Percentiles rank a stretch among this genome's conserved stretches.
These are phyloP conservation scores for Lentinula boryana DNA, from an alignment of 768 basidiomycete species.

Conservation along the genomic window DNA sequence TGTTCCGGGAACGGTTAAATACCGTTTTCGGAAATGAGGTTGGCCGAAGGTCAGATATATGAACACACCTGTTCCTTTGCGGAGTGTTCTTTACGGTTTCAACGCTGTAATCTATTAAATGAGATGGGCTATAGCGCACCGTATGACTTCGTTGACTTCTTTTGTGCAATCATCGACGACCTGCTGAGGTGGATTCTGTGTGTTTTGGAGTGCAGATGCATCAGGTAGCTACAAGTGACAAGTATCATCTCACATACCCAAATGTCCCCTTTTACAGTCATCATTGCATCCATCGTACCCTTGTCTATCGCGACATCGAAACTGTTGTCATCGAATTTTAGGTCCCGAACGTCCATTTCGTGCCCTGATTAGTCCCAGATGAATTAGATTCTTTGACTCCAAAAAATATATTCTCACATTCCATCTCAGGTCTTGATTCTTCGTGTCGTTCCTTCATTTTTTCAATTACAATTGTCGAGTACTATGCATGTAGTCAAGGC, in stretches of 20 bases:
- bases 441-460: constrained; percentile 61
- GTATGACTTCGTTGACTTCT: constrained; percentile 72
- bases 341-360: constrained; percentile 75
- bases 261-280: constrained; percentile 75
- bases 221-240: too few relatives aligned
- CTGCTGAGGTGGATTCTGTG: constrained; percentile 67
- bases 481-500: constrained; percentile 33
- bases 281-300: constrained; percentile 90
- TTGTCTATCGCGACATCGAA: constrained; percentile 88
- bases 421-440: constrained; percentile 54
- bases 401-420: constrained; percentile 38
- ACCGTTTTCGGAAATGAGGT: constrained; percentile 78
- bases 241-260: constrained; percentile 48
- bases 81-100: constrained; percentile 45
- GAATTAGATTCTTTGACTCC: neutral
- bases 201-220: too few relatives aligned
- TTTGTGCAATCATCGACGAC: constrained; percentile 64
- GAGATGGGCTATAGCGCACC: constrained; percentile 31
- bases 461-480: constrained; percentile 68
- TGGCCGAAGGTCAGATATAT: constrained; percentile 86
- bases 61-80: constrained; percentile 52
- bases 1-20: constrained; percentile 50
- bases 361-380: constrained; percentile 44
- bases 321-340: constrained; percentile 50
- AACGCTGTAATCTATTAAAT: too few relatives aligned